These are phyloP conservation scores for Tolypocladium cylindrosporum DNA, from an alignment of 2,329 filamentous ascomycete species.

Conservation along the genomic window DNA sequence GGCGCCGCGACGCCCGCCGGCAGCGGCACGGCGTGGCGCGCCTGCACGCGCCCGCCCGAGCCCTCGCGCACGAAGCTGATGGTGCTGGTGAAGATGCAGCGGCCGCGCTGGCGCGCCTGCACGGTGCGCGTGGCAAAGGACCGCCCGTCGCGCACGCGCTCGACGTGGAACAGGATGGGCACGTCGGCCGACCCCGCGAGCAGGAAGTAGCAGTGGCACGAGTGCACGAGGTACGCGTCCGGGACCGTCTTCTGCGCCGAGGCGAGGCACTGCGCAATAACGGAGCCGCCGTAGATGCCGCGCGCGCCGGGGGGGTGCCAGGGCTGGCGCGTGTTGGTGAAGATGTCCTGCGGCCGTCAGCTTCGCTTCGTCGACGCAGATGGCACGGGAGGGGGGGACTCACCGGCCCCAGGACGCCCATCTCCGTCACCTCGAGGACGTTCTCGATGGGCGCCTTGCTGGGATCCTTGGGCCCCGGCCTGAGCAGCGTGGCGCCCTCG, in stretches of 20 bases:
- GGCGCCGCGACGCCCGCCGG: too few species aligned
- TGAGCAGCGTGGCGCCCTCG: slow-evolving; percentile 37
- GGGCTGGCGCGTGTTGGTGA: slow-evolving; percentile 83
- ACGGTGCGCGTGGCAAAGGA: slow-evolving; percentile 90
- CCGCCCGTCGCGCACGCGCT: slow-evolving; percentile 81
- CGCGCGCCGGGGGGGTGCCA: slow-evolving; percentile 90
- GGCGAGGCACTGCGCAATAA: slow-evolving; percentile 84
- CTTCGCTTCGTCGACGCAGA: not conserved
- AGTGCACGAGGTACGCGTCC: slow-evolving; percentile 72
- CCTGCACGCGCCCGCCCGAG: slow-evolving; percentile 37
- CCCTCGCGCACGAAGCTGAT: slow-evolving; percentile 72
- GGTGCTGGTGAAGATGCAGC: slow-evolving; percentile 91
- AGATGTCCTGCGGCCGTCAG: slow-evolving; percentile 56
- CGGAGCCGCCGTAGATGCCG: slow-evolving; percentile 86
- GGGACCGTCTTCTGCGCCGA: slow-evolving; percentile 85
- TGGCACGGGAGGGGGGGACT: slow-evolving; percentile 16
- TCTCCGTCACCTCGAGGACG: slow-evolving; percentile 73
- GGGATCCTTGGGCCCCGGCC: slow-evolving; percentile 62
- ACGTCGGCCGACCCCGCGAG: slow-evolving; percentile 77
- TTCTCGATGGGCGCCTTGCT: slow-evolving; percentile 79
- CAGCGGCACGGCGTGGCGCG: slow-evolving; percentile 57
- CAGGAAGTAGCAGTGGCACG: slow-evolving; percentile 98
- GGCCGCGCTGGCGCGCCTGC: slow-evolving; percentile 82
- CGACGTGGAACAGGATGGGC: slow-evolving; percentile 90
- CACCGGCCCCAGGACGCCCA: slow-evolving; percentile 66